Conservation (phyloP, 2,329 filamentous ascomycete genomes). For the Exophiala xenobiotica region DNA sequence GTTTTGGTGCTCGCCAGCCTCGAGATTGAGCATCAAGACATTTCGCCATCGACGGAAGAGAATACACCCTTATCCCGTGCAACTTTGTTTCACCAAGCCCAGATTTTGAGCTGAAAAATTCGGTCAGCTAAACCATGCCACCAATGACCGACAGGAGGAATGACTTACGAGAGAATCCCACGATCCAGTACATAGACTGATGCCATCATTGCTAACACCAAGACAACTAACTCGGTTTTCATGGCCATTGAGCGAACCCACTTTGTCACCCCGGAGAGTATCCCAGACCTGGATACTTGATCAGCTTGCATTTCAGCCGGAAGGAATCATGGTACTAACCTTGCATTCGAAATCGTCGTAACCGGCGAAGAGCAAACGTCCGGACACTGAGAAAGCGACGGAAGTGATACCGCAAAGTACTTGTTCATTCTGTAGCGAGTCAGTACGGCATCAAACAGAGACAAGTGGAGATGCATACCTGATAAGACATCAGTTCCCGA, state of each 20-base stretch:
- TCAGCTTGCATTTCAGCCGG: conserved; percentile 29
- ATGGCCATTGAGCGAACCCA: conserved; percentile 93
- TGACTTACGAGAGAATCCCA: conserved; percentile 94
- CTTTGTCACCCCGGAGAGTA: conserved; percentile 91
- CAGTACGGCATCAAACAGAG: conserved; percentile 1
- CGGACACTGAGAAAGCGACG: conserved; percentile 95
- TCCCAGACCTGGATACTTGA: conserved; percentile 78
- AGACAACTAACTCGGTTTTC: conserved; percentile 99
- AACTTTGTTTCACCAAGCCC: conserved; percentile 64
- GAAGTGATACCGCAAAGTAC: conserved; percentile 98
- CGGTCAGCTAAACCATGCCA: conserved; percentile 30
- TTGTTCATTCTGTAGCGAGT: conserved; percentile 73
- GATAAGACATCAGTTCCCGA: conserved; percentile 69
- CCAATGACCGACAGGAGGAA: neutral
- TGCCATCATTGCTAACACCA: conserved; percentile 97
- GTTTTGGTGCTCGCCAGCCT: conserved; percentile 6
- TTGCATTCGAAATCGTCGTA: conserved; percentile 99
- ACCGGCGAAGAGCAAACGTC: conserved; percentile 89
- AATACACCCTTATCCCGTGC: conserved; percentile 9
- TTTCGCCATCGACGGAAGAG: conserved; percentile 11
- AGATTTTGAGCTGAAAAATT: conserved; percentile 72
- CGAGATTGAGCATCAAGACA: conserved; percentile 1
- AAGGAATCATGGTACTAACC: conserved; percentile 56
- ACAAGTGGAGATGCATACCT: conserved; percentile 47
- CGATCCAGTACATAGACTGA: conserved; percentile 98